Evolutionary conservation across 2,329 filamentous ascomycete species (phyloP), one percentile per base, ranked within the genome.

Genomic region (Cyphellophora europaea): DNA sequence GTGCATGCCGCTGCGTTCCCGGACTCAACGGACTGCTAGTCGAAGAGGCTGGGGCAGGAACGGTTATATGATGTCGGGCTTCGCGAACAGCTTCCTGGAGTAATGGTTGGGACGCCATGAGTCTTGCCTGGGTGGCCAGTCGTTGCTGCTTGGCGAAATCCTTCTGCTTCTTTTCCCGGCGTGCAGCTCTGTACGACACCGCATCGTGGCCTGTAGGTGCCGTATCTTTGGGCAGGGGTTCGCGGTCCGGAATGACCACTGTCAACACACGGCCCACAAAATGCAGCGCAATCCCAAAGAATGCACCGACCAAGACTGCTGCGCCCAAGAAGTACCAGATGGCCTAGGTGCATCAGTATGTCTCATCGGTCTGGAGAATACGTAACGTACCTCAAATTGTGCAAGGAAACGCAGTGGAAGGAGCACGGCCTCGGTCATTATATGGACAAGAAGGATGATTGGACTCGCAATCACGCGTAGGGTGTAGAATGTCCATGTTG

Each of bases 221-320:
- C 15, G 38, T 42, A 13, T 38, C 41, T 27, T 35, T 36, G 12
- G 42, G 32, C 28, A 39, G 5, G 4, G 35, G 35, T 11, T 33
- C 28, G 8, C 32, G 35, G 36, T 51, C 43, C 27, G 32, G 32
- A 21, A 71, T 51, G 2, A 67, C 47, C 2, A 72, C 64, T 4
- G 71, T 66, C 34, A 82, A 54, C 38, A 71, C 51, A 37, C 61
- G 64, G 38, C 76, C 79, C 12, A 67, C 64, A 35, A 74, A 58
- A 49, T 74, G 69, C 28, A 87, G 56, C 12, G 72, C 45, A 33
- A 77, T 55, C 33, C 82, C 83, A 17, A 77, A 63, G 8, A 74
- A 33, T 34, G 78, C 59, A n/a, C 84, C 84, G 34, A 85, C 66
- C 12, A 82, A 56, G 19, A 73, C 68, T 5, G 82, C 84, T 15